These are phyloP conservation scores for Picochlorum sp. DNA, from an alignment of 139 green algal species.

Conservation along the genomic window DNA sequence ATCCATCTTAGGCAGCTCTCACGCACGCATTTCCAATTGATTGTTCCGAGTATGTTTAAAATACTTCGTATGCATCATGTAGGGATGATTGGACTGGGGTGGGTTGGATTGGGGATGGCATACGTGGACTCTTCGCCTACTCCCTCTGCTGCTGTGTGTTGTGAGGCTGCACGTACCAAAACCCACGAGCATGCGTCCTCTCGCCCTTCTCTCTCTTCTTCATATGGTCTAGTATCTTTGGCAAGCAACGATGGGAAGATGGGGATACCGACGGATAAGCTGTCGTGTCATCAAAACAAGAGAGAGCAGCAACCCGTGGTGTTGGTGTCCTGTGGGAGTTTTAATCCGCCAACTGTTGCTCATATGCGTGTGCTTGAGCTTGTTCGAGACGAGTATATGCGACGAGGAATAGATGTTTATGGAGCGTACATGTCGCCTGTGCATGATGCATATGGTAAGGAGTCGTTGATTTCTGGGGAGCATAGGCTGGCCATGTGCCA, in stretches of 20 bases:
- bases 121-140: too few relatives aligned
- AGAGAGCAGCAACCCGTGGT: slow-evolving; percentile 41
- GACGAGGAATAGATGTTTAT: slow-evolving; percentile 49
- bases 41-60: too few relatives aligned
- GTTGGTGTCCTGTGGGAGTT: slow-evolving; percentile 74
- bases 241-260: background rate
- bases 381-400: slow-evolving; percentile 30
- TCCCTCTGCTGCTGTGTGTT: too few relatives aligned
- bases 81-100: too few relatives aligned
- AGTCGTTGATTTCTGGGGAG: slow-evolving; percentile 35
- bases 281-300: slow-evolving; percentile 23
- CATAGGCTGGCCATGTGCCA: slow-evolving; percentile 66
- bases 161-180: too few relatives aligned
- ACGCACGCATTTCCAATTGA: too few relatives aligned
- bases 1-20: too few relatives aligned
- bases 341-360: slow-evolving; percentile 77
- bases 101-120: too few relatives aligned
- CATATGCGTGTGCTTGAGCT: slow-evolving; percentile 83
- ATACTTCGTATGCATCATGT: too few relatives aligned
- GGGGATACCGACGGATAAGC: slow-evolving; percentile 26
- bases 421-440: slow-evolving; percentile 77
- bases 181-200: background rate
- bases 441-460: slow-evolving; percentile 68
- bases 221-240: background rate
- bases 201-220: background rate